Conservation (phyloP, 371 early-diverging fungal genomes). For the Parasitella parasitica region DNA sequence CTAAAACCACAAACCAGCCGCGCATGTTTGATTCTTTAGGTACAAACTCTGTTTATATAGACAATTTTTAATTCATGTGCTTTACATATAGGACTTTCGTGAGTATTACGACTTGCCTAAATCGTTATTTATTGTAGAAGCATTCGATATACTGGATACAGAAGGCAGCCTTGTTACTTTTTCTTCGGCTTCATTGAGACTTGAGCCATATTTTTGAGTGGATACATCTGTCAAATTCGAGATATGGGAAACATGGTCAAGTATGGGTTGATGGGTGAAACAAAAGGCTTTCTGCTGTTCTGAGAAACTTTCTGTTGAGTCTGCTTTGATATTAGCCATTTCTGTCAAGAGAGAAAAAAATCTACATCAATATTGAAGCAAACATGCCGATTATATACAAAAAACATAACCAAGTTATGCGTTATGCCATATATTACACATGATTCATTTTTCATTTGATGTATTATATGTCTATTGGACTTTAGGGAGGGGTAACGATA, state of each 20-base stretch:
- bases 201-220: background rate
- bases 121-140: background rate
- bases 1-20: constrained; percentile 47
- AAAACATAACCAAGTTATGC: background rate
- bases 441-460: background rate
- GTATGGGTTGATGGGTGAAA: background rate
- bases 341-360: background rate
- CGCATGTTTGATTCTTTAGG: background rate
- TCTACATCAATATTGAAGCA: background rate
- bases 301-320: background rate
- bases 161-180: background rate
- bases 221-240: background rate
- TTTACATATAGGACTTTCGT: too few species aligned
- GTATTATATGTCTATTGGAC: background rate
- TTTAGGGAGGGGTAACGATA: background rate
- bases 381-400: background rate
- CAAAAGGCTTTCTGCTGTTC: background rate
- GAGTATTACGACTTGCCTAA: background rate
- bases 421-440: background rate
- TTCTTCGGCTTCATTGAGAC: background rate
- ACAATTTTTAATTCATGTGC: too few species aligned
- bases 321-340: background rate
- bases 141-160: background rate
- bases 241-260: background rate
- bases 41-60: background rate